Evolutionary conservation across 2,329 filamentous ascomycete species (phyloP), one percentile per base, ranked within the genome.

Genomic region (Ploettnerulaceae sp.): DNA sequence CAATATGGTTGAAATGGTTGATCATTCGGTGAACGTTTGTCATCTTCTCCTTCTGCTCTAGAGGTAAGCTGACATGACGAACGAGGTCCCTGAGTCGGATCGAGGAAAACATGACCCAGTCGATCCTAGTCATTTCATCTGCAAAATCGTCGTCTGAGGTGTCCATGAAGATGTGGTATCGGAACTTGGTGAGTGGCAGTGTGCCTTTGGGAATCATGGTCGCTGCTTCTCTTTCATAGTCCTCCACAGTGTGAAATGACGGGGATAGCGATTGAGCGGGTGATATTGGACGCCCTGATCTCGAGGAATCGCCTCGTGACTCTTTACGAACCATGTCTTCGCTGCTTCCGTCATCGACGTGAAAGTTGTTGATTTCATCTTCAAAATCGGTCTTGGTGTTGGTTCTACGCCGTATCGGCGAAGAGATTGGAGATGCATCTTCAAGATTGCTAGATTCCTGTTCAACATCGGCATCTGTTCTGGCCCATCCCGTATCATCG

Each of bases 71-170:
- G 54, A 96, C 90, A 62, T 96, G 87, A 4, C 93, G 85, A 32
- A 97, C 85, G 38, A 97, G 81, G 67, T 98, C 93, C 48, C 93
- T 86, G 45, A 95, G 86, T 20, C 89, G 82, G 52, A 97, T 95
- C 1, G 89, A 90, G 42, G 87, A 94, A 66, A 96, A 97, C 85
- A 97, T 93, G 65, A 94, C 82, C 91, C 91, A 97, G 68, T 98
- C 93, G 45, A 98, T 95, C 51, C 91, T 78, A 3, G 93, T 97
- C 60, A 98, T 77, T 66, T 98, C 93, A 49, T 85, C 83, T 12
- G 91, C 91, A 56, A 97, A 84, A 38, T 89, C 80, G 51, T 95
- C 87, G 43, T 94, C 85, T 1, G 86, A 76, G 18, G 84, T 84
- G 26, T 87, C 86, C 83, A 97, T 95, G 56, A 97, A 86, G 41